Base-by-base conservation (phyloP, 441 rosid genomes). In the Erodium texanum region DNA sequence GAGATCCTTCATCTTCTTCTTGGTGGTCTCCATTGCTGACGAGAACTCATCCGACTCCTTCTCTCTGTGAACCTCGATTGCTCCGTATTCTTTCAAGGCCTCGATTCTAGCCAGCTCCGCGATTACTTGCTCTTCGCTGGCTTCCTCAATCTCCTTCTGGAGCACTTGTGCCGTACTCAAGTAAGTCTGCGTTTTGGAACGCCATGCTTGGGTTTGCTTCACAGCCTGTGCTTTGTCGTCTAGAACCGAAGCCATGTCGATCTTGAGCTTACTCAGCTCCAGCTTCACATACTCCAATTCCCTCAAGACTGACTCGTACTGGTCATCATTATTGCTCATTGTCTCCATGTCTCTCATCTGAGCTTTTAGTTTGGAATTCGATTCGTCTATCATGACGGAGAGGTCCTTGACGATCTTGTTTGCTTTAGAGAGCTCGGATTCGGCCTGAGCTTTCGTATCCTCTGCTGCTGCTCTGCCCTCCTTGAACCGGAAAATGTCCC, bases 31-130 rank as follows among this genome's bases (percentile, higher is more conserved):
- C 71, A 82, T 68, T 2, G 66, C 52, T 19, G 68, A 66, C 16
- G 75, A 59, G 72, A 75, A 83, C 43, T 81, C 83, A 24, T 69
- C 68, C 0, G 68, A 74, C 67, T 86, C 85, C 56, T 81, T 80
- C 48, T 82, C 80, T 66, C 80, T 77, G 68, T 78, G 73, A 68
- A 77, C 86, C 71, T 84, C 79, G 0, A 90, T 83, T 68, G 81
- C 90, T 64, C 68, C 78, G 41, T 38, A 69, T 64, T 93, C 97
- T 62, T 85, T 87, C 80, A 81, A 68, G 54, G 98, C 97, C 79
- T 93, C 96, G 0, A 93, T 87, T 70, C 79, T 72, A 0, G 98
- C 97, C 67, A 93, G 66, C 80, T 93, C 97, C 68, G 80, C 89
- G 11, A 87, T 72, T 76, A 93, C 86, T 73, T 82, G 88, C 64